These are phyloP conservation scores for Rhizophagus clarus DNA, from an alignment of 192 early-diverging fungal genomes.

Conservation along the genomic window DNA sequence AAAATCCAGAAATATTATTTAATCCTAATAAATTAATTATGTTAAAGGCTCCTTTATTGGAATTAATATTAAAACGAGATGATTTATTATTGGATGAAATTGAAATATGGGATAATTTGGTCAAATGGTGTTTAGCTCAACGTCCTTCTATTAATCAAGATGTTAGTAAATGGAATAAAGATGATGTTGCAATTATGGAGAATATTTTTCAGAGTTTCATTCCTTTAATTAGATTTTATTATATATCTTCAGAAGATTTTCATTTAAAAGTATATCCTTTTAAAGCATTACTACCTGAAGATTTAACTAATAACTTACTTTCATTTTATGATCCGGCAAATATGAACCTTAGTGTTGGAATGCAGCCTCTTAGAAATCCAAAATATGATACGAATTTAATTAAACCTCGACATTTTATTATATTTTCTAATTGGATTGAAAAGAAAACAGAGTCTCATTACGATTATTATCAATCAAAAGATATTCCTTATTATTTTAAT, in stretches of 20 bases:
- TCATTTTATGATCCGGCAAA: not conserved
- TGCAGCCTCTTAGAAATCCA: not conserved
- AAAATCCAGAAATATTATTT: not conserved
- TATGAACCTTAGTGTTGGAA: not conserved
- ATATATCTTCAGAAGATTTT: not conserved
- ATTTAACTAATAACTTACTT: not conserved
- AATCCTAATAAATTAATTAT: not conserved
- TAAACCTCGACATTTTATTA: too few species aligned
- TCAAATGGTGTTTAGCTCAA: not conserved
- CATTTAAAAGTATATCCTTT: not conserved
- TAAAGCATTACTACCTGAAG: not conserved
- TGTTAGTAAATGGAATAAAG: not conserved
- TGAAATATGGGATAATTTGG: not conserved
- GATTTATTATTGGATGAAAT: not conserved
- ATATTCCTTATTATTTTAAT: too few species aligned
- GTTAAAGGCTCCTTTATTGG: not conserved
- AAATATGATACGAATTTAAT: too few species aligned
- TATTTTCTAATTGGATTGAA: too few species aligned
- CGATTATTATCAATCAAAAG: too few species aligned
- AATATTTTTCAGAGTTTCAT: not conserved
- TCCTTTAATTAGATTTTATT: not conserved
- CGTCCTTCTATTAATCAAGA: not conserved
- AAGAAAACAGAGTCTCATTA: too few species aligned
- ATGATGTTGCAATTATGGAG: not conserved
- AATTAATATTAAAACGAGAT: not conserved